Evolutionary conservation across 129 eudicot genomes (phyloP), one percentile per base, ranked within the genome.

Genomic region (Flaveria trinervia): DNA sequence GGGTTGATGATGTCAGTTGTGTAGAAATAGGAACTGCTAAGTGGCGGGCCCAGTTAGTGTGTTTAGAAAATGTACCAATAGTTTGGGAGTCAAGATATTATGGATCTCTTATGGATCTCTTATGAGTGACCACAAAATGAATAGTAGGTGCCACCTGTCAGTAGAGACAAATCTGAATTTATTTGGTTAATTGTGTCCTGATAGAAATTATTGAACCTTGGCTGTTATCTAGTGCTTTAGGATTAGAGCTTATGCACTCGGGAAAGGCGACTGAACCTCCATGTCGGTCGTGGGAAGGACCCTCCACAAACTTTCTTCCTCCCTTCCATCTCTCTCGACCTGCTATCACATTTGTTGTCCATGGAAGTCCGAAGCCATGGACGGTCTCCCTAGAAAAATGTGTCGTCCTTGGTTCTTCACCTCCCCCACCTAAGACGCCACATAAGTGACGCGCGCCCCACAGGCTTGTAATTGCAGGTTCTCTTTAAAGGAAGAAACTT

Each of bases 41-140:
- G 79, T 73, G 83, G 83, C 66, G 83, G 83, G 74, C 50, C 79
- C 56, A 55, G 1, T 15, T 30, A 74, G 65, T 68, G 52, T 11
- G 79, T 79, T 74, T 80, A 80, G 69, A 74, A 79, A 67, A 44
- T 74, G 80, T 67, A 74, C 65, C 64, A 17, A 54, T 46, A 30
- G 52, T 33, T 36, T 71, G 8, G 41, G 72, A 48, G 67, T 79
- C 55, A 73, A 80, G 68, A 71, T 71, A 48, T 18, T 48, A 60
- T 71, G 77, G 45, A 67, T 66, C 75, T 80, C 67, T 18, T 48
- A 60, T 71, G 77, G 45, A 67, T 66, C 75, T 80, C 67, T 80
- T 73, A 80, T 73, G 64, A 80, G 79, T 73, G 70, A 73, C 83
- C 79, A 73, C 64, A 73, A 73, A 44, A 67, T 80, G 75, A 80